These are phyloP conservation scores for Seiridium unicorne DNA, from an alignment of 2,329 filamentous ascomycete species.

Conservation along the genomic window DNA sequence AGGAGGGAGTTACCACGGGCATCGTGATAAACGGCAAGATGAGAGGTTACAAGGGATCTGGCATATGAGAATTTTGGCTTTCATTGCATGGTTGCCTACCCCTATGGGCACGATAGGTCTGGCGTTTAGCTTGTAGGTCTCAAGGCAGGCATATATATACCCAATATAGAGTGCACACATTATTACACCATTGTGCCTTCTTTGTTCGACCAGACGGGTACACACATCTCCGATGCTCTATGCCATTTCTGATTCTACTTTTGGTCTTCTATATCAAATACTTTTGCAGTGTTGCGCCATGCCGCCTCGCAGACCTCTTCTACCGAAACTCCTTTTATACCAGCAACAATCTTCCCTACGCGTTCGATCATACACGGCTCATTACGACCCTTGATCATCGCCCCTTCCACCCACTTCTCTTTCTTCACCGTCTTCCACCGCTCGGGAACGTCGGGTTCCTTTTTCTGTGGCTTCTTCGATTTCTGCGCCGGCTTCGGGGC, in stretches of 20 bases:
- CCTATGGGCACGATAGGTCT: background rate
- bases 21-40: conserved; percentile 67
- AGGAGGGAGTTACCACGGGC: conserved; percentile 75
- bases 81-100: conserved; percentile 9
- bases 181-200: background rate
- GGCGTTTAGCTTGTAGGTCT: conserved; percentile 1
- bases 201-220: no score
- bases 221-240: background rate
- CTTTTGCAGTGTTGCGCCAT: conserved; percentile 76
- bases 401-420: conserved; percentile 85
- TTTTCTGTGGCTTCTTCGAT: conserved; percentile 48
- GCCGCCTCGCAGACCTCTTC: conserved; percentile 84
- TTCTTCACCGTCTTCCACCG: conserved; percentile 88
- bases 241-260: background rate
- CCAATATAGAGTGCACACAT: background rate
- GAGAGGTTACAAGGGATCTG: conserved; percentile 54
- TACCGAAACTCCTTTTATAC: conserved; percentile 75
- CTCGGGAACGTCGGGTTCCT: conserved; percentile 65
- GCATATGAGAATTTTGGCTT: conserved; percentile 27
- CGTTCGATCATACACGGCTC: conserved; percentile 85
- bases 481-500: conserved; percentile 12
- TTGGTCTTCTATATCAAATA: conserved; percentile 70
- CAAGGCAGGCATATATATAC: background rate
- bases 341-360: conserved; percentile 85
- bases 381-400: conserved; percentile 92